Evolutionary conservation across 2,329 filamentous ascomycete species (phyloP).

Genomic region (Pseudogymnoascus verrucosus): DNA sequence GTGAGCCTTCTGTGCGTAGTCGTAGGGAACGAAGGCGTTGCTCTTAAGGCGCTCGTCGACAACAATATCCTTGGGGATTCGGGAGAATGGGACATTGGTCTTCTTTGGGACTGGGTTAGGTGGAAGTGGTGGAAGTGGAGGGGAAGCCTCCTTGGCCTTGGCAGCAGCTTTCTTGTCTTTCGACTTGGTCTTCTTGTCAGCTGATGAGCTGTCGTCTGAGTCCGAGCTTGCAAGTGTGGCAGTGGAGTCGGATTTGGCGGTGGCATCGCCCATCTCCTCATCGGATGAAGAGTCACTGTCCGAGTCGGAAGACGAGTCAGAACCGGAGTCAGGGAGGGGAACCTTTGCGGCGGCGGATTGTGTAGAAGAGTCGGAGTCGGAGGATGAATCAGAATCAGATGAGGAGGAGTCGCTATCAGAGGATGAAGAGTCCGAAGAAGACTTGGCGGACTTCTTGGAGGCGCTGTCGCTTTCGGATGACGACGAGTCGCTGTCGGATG

Average conservation of each 20-base stretch:
- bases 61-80: conserved; percentile 59
- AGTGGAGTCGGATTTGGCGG: conserved; percentile 33
- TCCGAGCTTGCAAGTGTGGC: conserved; percentile 42
- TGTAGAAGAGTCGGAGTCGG: conserved; percentile 18
- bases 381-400: conserved; percentile 22
- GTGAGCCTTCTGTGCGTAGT: conserved; percentile 83
- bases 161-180: not conserved
- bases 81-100: conserved; percentile 65
- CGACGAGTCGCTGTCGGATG: not conserved
- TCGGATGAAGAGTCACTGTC: conserved; percentile 33
- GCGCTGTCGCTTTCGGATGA: not conserved
- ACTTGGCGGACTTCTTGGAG: conserved; percentile 5
- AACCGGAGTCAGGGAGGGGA: conserved; percentile 32
- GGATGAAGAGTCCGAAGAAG: not conserved
- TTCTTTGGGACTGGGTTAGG: conserved; percentile 33
- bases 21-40: conserved; percentile 76
- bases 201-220: conserved; percentile 11
- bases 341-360: conserved; percentile 16
- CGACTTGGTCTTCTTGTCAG: conserved; percentile 15
- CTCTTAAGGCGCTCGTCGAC: conserved; percentile 64
- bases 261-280: conserved; percentile 21
- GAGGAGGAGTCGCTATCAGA: conserved; percentile 6
- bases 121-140: conserved; percentile 23
- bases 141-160: conserved; percentile 25
- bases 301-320: conserved; percentile 38